Base-by-base conservation (phyloP, 768 basidiomycete genomes). In the Mycena indigotica region DNA sequence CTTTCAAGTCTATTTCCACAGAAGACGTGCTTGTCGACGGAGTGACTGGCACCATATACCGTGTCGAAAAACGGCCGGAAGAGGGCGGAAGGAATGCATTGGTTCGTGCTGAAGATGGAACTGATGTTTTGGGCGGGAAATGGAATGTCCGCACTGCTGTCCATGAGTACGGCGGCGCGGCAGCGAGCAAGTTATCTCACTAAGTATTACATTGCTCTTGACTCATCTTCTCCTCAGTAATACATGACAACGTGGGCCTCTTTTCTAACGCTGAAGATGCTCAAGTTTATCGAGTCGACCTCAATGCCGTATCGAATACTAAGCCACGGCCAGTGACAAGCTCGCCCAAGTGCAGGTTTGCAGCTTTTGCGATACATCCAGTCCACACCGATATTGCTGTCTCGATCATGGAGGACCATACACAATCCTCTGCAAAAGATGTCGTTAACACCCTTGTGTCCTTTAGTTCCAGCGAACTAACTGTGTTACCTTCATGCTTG, bases 101-200 rank as follows among this genome's bases (percentile, higher is more conserved):
- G 44, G 78, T 85, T 8, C 67, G 74, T 25, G 74, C 76, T 0
- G 50, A 69, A 25, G 60, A 65, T 19, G 66, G 71, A 16, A 56
- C 65, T 35, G 84, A 85, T 29, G 61, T 83, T 28, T 70, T 82
- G 13, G 75, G 75, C 4, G 58, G 69, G 28, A n/a, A 73, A 1
- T 84, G 76, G 72, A 82, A 80, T 57, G 80, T 75, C 1, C 72
- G 81, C 29, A 74, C 76, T 0, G 61, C 75, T 16, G 83, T 86
- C 3, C 78, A 86, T 15, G 83, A 84, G 66, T 86, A 85, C 44
- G 85, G 85, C 1, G 85, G 85, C 21, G 80, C 73, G 3, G 71
- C 80, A 2, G 79, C 80, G 1, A 70, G 56, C 54, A 32, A 5
- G 45, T 50, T n/a, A 8, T 21, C 23, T 29, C 24, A 16, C 15